A percentile compares a stretch with the other conserved stretches of the same genome.
Evolutionary conservation across 2,329 filamentous ascomycete genomes (phyloP).

Genomic region (Lasiodiplodia hormozganensis): DNA sequence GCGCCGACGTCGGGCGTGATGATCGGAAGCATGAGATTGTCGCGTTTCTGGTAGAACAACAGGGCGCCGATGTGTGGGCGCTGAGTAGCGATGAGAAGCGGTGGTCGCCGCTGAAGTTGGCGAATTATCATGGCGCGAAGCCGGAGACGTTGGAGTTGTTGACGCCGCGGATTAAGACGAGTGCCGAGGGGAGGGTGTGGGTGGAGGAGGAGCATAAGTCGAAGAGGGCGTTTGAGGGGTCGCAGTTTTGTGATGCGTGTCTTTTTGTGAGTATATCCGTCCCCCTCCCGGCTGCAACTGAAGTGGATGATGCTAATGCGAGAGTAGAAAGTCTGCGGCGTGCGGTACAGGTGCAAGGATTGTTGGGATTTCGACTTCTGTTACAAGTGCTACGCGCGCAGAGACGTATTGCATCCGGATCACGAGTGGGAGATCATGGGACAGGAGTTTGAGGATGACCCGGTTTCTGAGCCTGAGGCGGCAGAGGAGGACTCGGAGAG

Average conservation of each 20-base stretch:
- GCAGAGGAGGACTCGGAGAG: background rate
- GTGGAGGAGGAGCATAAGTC: background rate
- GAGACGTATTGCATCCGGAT: background rate
- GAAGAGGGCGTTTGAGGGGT: background rate
- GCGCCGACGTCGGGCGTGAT: background rate
- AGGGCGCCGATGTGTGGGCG: background rate
- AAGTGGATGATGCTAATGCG: background rate
- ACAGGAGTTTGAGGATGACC: constrained; percentile 5
- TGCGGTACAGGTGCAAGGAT: constrained; percentile 15
- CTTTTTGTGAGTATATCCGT: background rate
- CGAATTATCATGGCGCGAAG: background rate
- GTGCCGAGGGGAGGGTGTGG: background rate
- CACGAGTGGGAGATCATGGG: background rate
- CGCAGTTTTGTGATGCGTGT: background rate
- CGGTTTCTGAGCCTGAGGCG: background rate
- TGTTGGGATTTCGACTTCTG: constrained; percentile 27
- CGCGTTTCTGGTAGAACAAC: background rate
- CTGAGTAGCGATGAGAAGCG: background rate
- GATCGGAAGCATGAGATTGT: background rate
- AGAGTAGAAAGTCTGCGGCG: background rate
- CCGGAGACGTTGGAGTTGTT: background rate
- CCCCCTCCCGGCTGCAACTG: background rate
- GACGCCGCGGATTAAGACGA: background rate
- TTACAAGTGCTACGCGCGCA: constrained; percentile 15
- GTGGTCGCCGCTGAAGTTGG: constrained; percentile 1